A percentile compares a stretch with the other conserved stretches of the same genome.
phyloP scores from a whole-genome alignment of 2,329 filamentous ascomycete species.

The Neospermospora avenae region DNA sequence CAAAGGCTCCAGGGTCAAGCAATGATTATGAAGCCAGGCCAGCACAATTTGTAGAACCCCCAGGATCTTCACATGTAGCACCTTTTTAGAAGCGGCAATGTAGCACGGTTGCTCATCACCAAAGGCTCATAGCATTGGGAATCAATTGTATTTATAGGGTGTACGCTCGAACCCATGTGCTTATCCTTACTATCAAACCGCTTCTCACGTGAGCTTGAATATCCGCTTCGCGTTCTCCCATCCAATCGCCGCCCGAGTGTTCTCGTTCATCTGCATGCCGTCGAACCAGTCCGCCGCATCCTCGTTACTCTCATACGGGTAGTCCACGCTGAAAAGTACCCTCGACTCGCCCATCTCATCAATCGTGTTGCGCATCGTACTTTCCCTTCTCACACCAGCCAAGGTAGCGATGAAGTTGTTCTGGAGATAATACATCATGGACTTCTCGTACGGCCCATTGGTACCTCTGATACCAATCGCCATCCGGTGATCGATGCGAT shows the following conservation, averaged over 20 bases:
- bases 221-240: background rate
- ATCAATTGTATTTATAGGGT: too few relatives aligned
- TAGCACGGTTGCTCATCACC: too few relatives aligned
- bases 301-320: background rate
- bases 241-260: background rate
- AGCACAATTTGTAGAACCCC: too few relatives aligned
- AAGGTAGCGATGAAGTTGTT: background rate
- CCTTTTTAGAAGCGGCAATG: too few relatives aligned
- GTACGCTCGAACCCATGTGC: too few relatives aligned
- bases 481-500: background rate
- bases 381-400: background rate
- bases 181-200: too few relatives aligned
- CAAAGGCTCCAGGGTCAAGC: too few relatives aligned
- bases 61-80: too few relatives aligned
- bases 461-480: background rate
- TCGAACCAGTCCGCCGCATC: constrained; percentile 1
- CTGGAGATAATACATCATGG: background rate
- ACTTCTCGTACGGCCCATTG: background rate
- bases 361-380: background rate
- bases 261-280: background rate
- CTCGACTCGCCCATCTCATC: background rate
- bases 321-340: constrained; percentile 2
- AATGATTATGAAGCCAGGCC: too few relatives aligned
- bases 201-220: background rate
- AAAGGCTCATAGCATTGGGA: too few relatives aligned